phyloP scores from a whole-genome alignment of 2,329 filamentous ascomycete species.

The Fusarium annulatum region DNA sequence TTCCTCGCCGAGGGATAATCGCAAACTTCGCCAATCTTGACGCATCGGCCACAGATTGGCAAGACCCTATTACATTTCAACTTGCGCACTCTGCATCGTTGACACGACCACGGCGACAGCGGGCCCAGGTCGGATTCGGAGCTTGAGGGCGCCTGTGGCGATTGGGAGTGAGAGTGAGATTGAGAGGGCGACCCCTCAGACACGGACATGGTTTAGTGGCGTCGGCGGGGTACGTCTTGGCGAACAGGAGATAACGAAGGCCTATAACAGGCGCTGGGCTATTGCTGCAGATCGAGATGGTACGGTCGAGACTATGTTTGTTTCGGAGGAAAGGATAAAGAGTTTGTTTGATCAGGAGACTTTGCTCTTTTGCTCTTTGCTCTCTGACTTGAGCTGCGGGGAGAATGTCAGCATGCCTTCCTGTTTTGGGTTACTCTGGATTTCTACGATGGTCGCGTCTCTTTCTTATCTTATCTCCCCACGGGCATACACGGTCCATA shows the following conservation, averaged over 20 bases:
- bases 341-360: background rate
- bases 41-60: slow-evolving; percentile 18
- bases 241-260: background rate
- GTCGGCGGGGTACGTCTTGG: background rate
- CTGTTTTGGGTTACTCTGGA: background rate
- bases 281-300: background rate
- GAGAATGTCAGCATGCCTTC: slow-evolving; percentile 7
- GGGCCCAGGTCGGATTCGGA: slow-evolving; percentile 8
- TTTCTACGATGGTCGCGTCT: background rate
- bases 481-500: background rate
- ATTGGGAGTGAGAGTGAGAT: slow-evolving; percentile 6
- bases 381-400: background rate
- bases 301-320: background rate
- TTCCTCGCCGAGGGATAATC: slow-evolving; percentile 26
- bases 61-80: slow-evolving; percentile 20
- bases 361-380: background rate
- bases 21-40: slow-evolving; percentile 18
- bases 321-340: background rate
- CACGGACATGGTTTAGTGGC: slow-evolving; percentile 7
- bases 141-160: slow-evolving; percentile 17
- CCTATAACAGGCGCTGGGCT: background rate
- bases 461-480: background rate
- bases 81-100: slow-evolving; percentile 22
- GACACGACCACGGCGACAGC: slow-evolving; percentile 23
- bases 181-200: slow-evolving; percentile 19